Base-by-base conservation (phyloP, 345 rosid genomes). In the Eucalyptus cloeziana region DNA sequence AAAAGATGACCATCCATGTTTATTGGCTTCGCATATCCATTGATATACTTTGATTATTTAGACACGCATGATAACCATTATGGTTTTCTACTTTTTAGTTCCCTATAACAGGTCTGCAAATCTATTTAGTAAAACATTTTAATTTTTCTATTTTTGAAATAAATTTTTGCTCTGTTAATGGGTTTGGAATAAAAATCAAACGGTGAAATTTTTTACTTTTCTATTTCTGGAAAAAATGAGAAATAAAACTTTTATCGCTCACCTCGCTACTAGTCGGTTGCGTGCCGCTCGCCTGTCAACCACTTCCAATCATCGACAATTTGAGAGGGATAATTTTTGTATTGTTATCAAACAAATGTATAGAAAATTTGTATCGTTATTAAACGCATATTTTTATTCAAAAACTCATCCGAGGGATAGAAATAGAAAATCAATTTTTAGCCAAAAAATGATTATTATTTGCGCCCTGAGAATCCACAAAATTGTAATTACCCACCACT, bases 221-320 rank as follows among this genome's bases (percentile, higher is more conserved):
- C 0, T 52, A 19, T 52, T 52, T 21, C 0, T 19, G 0, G 8
- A 8, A 52, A 52, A 52, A 52, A 19, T 21, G 0, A 52, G 58
- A 52, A 52, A 52, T 52, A 52, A 52, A 7, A 52, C 0, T 52
- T 52, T 21, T 52, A 52, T 52, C 2, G 4, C 0, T 52, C 10
- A 0, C 58, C 25, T 52, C 0, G 5, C 58, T 21, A 52, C 24
- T 52, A 52, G 10, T 0, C 1, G 0, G 0, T 21, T 0, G 2
- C 58, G 0, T 52, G 0, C 25, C 1, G 1, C 58, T 2, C 1
- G 0, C 25, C 0, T 52, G 0, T 21, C 0, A 19, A 0, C 0
- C 0, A 2, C 58, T 1, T 52, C 58, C 4, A 21, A 52, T 52
- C 0, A 1, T 52, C 2, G 0, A 19, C 9, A 4, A 0, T 51